Evolutionary conservation across 108 stramenopile genomes (phyloP).

Genomic region (Pseudonitzschia pungens): DNA sequence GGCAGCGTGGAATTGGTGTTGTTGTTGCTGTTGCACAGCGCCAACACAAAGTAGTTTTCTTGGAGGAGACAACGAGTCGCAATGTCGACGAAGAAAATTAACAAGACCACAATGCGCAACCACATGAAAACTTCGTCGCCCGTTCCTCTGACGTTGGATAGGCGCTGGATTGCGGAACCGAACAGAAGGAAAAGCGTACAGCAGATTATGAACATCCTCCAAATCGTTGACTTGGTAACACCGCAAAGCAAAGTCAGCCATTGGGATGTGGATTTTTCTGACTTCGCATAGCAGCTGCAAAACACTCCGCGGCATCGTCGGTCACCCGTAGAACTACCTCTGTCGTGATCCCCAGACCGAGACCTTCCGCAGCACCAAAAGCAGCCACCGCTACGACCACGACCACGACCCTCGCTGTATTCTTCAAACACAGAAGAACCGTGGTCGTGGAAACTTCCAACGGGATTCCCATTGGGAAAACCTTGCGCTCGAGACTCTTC

Average conservation of each 20-base stretch:
- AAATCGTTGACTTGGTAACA: conserved; percentile 5
- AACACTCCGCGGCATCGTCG: neutral
- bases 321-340: no score
- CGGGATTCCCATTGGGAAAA: no score
- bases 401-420: no score
- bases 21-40: neutral
- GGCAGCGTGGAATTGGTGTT: neutral
- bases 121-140: conserved; percentile 47
- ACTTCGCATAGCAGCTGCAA: neutral
- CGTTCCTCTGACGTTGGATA: conserved; percentile 17
- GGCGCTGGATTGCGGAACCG: conserved; percentile 57
- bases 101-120: conserved; percentile 42
- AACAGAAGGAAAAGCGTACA: conserved; percentile 54
- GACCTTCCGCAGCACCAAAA: no score
- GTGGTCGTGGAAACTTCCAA: no score
- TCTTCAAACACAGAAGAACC: no score
- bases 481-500: no score
- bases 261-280: neutral
- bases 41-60: conserved; percentile 55
- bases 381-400: no score
- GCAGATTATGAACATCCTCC: conserved; percentile 35
- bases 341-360: no score
- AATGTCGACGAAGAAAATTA: conserved; percentile 53
- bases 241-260: neutral
- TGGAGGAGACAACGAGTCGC: conserved; percentile 44